Conservation (phyloP, 2,329 filamentous ascomycete species). For the Ophiostoma tasmaniense region DNA sequence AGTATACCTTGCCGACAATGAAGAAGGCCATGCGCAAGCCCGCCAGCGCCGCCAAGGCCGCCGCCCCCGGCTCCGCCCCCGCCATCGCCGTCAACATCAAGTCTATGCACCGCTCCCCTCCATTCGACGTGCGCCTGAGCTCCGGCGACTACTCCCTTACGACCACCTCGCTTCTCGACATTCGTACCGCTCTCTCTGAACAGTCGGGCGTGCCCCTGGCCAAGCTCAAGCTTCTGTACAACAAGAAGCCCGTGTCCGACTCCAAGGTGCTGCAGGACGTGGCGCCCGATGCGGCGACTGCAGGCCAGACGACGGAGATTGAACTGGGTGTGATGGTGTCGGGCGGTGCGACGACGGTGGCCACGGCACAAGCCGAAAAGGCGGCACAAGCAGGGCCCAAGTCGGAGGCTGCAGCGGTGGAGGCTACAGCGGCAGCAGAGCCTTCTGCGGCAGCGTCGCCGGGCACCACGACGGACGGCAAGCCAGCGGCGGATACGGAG, state of each 20-base stretch:
- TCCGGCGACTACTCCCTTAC: constrained; percentile 39
- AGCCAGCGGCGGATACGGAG: constrained; percentile 40
- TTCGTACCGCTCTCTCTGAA: constrained; percentile 62
- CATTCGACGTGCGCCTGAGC: constrained; percentile 54
- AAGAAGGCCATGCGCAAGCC: constrained; percentile 46
- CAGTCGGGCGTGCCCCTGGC: constrained; percentile 57
- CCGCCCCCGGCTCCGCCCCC: constrained; percentile 43
- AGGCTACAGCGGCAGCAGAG: constrained; percentile 36
- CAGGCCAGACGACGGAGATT: constrained; percentile 15
- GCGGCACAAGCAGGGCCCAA: not conserved
- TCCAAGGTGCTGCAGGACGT: constrained; percentile 69
- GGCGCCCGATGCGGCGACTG: constrained; percentile 31
- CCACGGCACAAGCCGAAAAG: constrained; percentile 20
- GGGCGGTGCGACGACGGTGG: constrained; percentile 51
- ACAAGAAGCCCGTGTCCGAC: constrained; percentile 78
- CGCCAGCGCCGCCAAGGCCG: constrained; percentile 27
- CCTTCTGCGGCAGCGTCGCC: constrained; percentile 35
- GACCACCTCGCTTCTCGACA: constrained; percentile 66
- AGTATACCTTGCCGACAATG: constrained; percentile 68
- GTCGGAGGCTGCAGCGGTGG: constrained; percentile 29
- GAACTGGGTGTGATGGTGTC: constrained; percentile 88
- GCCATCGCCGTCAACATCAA: constrained; percentile 56
- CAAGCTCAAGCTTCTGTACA: constrained; percentile 78
- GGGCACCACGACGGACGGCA: constrained; percentile 25
- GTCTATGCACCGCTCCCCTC: constrained; percentile 62